Percentiles rank a stretch among this genome's conserved stretches.
Evolutionary conservation across 2,329 filamentous ascomycete species (phyloP).

Genomic region (Cladosporium sp.): DNA sequence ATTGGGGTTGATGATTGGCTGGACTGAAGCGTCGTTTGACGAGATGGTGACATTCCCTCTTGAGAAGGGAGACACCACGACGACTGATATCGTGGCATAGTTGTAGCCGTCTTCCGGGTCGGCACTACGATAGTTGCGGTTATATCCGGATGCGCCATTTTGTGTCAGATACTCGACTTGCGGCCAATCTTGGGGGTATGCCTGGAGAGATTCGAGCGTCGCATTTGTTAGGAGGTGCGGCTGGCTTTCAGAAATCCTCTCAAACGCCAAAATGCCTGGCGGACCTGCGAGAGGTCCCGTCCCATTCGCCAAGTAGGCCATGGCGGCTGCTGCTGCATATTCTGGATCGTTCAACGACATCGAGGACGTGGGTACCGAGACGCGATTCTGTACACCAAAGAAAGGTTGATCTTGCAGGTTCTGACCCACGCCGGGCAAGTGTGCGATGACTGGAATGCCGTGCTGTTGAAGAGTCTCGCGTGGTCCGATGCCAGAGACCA

Average conservation of each 20-base stretch:
- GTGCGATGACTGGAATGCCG: conserved; percentile 26
- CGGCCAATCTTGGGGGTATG: conserved; percentile 33
- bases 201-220: conserved; percentile 13
- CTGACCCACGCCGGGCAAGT: conserved; percentile 28
- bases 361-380: conserved; percentile 20
- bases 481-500: conserved; percentile 29
- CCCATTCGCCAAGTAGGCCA: conserved; percentile 16
- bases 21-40: conserved; percentile 22
- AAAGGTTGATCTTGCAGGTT: conserved; percentile 30
- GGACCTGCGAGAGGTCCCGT: conserved; percentile 23
- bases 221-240: conserved; percentile 11
- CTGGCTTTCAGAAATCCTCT: conserved; percentile 24
- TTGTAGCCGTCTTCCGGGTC: conserved; percentile 28
- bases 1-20: conserved; percentile 33
- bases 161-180: conserved; percentile 27
- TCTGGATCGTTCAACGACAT: conserved; percentile 15
- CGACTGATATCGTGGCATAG: conserved; percentile 31
- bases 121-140: conserved; percentile 17
- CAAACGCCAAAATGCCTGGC: conserved; percentile 22
- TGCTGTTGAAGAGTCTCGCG: conserved; percentile 29
- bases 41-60: conserved; percentile 35
- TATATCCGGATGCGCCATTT: conserved; percentile 14
- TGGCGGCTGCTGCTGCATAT: conserved; percentile 14
- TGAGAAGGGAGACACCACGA: conserved; percentile 32
- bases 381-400: conserved; percentile 31